Base-by-base conservation (phyloP, 192 early-diverging fungal genomes). In the Linderina pennispora region DNA sequence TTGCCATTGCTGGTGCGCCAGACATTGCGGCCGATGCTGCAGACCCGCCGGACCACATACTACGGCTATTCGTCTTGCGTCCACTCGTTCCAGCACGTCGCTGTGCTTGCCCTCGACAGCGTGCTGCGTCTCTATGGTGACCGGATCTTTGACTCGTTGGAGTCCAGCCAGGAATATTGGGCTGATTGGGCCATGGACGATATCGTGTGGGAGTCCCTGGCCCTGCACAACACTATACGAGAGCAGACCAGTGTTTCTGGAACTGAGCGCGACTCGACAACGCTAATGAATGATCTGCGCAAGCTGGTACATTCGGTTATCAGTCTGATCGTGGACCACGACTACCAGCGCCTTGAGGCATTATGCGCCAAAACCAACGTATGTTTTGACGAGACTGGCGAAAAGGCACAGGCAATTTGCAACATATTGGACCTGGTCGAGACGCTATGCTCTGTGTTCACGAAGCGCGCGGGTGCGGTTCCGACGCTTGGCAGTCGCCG, bases 181-280 rank as follows among this genome's bases (percentile, higher is more conserved):
- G 43, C 8, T 15, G 40, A 28, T 22, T 51, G 62, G 48, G 33
- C 38, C 9, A 25, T 65, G 13, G 50, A 55, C 39, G 59, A 58
- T n/a, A 32, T 74, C 7, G 48, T 63, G 1, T 67, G 71, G 64
- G 71, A 74, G 38, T 32, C 71, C 0, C 19, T 67, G 35, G 52
- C 48, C 8, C 58, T 74, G 9, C 41, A 74, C 23, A 62, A 34
- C 36, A n/a, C 26, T 2, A 40, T 21, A 4, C 6, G 24, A 21
- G 58, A 40, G n/a, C 47, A 36, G 26, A 19, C 9, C 28, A 11
- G 11, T 31, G 11, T 31, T 11, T 5, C 18, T n/a, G 18, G 20
- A 20, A 7, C 17, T 0, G 40, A 33, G 1, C 9, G 8, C 0
- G 38, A 21, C 13, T 11, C 7, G n/a, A 6, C 18, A 10, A 6